Evolutionary conservation across 2,329 filamentous ascomycete genomes (phyloP).

Genomic region (Tolypocladium tundrense): DNA sequence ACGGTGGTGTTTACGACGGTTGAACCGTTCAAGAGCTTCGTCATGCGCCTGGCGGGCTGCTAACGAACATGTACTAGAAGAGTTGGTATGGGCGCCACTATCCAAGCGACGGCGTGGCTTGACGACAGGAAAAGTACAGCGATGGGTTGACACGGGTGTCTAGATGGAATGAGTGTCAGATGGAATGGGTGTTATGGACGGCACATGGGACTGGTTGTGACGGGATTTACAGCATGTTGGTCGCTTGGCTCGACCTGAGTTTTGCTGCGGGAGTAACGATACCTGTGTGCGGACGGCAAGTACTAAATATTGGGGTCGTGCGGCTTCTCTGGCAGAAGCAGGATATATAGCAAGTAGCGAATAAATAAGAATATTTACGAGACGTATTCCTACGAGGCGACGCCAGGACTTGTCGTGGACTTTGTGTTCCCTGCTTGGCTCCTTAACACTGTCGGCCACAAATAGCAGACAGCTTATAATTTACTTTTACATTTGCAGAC

Average conservation of each 20-base stretch:
- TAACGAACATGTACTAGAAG: background rate
- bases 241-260: background rate
- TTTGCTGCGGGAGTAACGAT: background rate
- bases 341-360: background rate
- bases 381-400: background rate
- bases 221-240: background rate
- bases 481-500: background rate
- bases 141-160: too few relatives aligned
- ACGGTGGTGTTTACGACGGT: slow-evolving; percentile 44
- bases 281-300: background rate
- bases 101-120: background rate
- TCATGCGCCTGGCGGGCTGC: slow-evolving; percentile 22
- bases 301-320: background rate
- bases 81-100: background rate
- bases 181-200: too few relatives aligned
- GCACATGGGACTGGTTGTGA: background rate
- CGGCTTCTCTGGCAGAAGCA: background rate
- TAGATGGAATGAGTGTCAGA: too few relatives aligned
- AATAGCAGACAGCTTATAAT: background rate
- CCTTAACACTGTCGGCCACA: background rate
- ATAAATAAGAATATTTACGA: background rate
- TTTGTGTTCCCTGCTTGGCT: background rate
- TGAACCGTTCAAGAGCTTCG: slow-evolving; percentile 29
- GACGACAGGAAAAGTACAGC: too few relatives aligned
- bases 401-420: background rate